A percentile compares a stretch with the other conserved stretches of the same genome.
Conservation (phyloP, 2,329 filamentous ascomycete species). For the Emydomyces testavorans region DNA sequence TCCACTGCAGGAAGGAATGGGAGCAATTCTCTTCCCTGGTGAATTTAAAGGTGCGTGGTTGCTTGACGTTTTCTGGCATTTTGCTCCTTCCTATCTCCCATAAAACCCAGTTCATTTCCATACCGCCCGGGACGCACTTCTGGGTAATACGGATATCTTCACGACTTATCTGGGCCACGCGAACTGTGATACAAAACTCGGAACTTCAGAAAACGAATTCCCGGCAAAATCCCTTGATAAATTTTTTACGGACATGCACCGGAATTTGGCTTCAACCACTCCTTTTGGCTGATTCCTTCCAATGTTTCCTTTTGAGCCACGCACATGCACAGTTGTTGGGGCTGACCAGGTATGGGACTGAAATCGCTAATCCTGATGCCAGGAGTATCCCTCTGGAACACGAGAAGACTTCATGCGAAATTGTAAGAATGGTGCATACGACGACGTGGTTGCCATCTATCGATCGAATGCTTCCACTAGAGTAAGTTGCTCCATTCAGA, state of each 20-base stretch:
- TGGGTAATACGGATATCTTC: slow-evolving; percentile 6
- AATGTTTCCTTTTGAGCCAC: background rate
- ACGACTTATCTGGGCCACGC: slow-evolving; percentile 3
- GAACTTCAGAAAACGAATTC: background rate
- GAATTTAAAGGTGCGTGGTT: slow-evolving; percentile 30
- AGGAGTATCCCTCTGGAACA: slow-evolving; percentile 45
- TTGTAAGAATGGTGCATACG: slow-evolving; percentile 44
- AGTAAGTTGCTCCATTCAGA: slow-evolving; percentile 18
- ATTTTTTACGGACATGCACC: background rate
- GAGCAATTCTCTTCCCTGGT: slow-evolving; percentile 31
- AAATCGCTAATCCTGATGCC: background rate
- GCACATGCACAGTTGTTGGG: background rate
- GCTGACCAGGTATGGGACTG: background rate
- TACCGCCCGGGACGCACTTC: background rate
- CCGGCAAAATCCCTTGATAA: background rate
- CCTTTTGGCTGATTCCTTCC: slow-evolving; percentile 1
- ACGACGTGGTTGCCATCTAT: slow-evolving; percentile 47
- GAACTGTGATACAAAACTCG: slow-evolving; percentile 6
- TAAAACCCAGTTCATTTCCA: background rate
- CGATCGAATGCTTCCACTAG: slow-evolving; percentile 48
- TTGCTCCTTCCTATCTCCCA: background rate
- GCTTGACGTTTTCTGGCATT: background rate
- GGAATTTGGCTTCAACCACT: background rate
- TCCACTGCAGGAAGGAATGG: slow-evolving; percentile 36
- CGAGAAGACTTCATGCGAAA: slow-evolving; percentile 46